These are phyloP conservation scores for Thalassiosira hispida DNA, from an alignment of 352 stramenopile genomes.

Conservation along the genomic window DNA sequence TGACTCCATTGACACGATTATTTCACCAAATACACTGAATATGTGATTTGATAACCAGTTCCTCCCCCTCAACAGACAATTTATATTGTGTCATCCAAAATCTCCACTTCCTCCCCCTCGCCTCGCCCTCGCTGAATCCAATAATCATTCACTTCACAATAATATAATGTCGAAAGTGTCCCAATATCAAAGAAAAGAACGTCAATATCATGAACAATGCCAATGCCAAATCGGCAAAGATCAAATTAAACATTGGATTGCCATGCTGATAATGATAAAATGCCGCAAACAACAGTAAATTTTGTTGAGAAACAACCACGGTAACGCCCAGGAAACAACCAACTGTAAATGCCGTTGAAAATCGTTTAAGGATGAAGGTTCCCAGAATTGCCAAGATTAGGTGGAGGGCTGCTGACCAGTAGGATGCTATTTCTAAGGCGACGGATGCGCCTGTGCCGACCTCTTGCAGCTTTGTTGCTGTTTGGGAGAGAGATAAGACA, in stretches of 20 bases:
- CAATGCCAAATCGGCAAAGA: constrained; percentile 73
- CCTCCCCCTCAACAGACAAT: no score
- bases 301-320: constrained; percentile 75
- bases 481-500: neutral
- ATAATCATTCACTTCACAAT: constrained; percentile 47
- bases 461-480: constrained; percentile 67
- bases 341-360: constrained; percentile 77
- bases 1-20: no score
- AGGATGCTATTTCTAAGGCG: constrained; percentile 62
- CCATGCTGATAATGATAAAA: constrained; percentile 72
- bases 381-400: constrained; percentile 70
- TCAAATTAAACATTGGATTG: constrained; percentile 53
- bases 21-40: no score
- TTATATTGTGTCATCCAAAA: neutral
- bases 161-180: constrained; percentile 73
- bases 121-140: neutral
- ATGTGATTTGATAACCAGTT: no score
- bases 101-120: neutral
- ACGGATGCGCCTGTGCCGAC: constrained; percentile 43
- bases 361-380: constrained; percentile 82
- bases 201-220: constrained; percentile 65
- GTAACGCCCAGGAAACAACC: constrained; percentile 76
- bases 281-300: constrained; percentile 75
- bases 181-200: constrained; percentile 72
- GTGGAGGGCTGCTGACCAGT: constrained; percentile 74